Evolutionary conservation across 2,329 filamentous ascomycete species (phyloP), one percentile per base, ranked within the genome.

Genomic region (Phyllosticta capitalensis): DNA sequence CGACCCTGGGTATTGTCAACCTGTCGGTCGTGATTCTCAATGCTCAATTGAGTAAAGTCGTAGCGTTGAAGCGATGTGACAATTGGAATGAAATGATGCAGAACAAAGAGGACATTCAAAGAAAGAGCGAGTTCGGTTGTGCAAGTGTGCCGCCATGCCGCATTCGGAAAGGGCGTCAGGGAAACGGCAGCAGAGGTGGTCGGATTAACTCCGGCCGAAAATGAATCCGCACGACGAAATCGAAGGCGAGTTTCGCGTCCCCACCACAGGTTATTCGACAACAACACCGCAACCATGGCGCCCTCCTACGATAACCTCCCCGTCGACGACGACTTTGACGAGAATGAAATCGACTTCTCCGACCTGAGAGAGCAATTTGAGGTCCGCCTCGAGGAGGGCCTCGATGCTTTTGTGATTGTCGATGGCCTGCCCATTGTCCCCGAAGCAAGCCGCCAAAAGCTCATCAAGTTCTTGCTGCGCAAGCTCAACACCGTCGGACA

Each of bases 351-450:
- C 75, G 92, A 97, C 74, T 90, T 95, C 74, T 92, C 90, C 67
- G 92, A 99, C 78, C 83, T 99, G 67, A 84, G 87, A 74, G 92
- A 95, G 75, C 90, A 95, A 76, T 96, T 92, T 74, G 91, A 97
- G 77, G 92, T 97, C 64, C 90, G 92, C 73, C 82, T 97, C 65
- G 94, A 99, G 75, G 90, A 95, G 75, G 94, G 94, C 61, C 88
- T 96, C 69, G 94, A 99, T 74, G 88, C 91, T 64, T 99, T 99
- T 71, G 89, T 99, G 65, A 92, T 97, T 63, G 84, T 97, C 72
- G 94, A 99, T 75, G 94, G 94, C 65, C 84, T 99, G 51, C 94
- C 94, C 65, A 79, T 88, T 64, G 92, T 99, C 65, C 90, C 81
- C 61, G 90, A 92, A 74, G 92, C 94, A 55, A 92, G 89, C 80